Evolutionary conservation across 164 flowering plant species (phyloP).

Genomic region (Chimonanthus praecox): DNA sequence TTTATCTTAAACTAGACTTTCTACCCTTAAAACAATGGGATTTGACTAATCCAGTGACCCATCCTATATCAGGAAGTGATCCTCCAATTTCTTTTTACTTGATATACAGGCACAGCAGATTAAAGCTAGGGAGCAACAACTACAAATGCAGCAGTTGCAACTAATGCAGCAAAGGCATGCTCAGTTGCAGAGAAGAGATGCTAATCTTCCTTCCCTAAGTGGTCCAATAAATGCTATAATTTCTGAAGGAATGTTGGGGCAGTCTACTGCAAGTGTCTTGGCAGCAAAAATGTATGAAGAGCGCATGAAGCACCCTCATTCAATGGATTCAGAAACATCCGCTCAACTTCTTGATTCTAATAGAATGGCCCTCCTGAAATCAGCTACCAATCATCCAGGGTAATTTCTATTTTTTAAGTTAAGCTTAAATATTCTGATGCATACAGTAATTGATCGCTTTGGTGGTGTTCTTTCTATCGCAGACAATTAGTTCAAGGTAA

Average conservation of each 20-base stretch:
- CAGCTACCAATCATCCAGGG: constrained; percentile 72
- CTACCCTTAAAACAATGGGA: no score
- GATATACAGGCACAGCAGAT: constrained; percentile 51
- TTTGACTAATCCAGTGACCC: no score
- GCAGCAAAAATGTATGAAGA: constrained; percentile 81
- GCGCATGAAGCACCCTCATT: constrained; percentile 62
- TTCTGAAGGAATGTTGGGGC: constrained; percentile 72
- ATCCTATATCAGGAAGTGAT: no score
- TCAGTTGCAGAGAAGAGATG: constrained; percentile 66
- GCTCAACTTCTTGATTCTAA: constrained; percentile 65
- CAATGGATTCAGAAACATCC: constrained; percentile 67
- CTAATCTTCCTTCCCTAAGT: constrained; percentile 53
- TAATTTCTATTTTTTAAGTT: constrained; percentile 17
- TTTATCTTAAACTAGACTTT: no score
- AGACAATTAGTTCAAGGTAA: constrained; percentile 78
- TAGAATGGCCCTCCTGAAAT: constrained; percentile 72
- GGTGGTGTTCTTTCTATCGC: constrained; percentile 32
- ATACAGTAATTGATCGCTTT: neutral
- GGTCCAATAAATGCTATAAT: constrained; percentile 52
- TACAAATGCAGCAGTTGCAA: constrained; percentile 81
- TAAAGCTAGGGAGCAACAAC: constrained; percentile 61
- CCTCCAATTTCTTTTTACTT: neutral
- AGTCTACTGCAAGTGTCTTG: constrained; percentile 67
- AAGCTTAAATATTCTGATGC: neutral
- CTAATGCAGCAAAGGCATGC: constrained; percentile 66